Evolutionary conservation across 257 asterid species (phyloP), one percentile per base, ranked within the genome.

Genomic region (Jacaranda copaia): DNA sequence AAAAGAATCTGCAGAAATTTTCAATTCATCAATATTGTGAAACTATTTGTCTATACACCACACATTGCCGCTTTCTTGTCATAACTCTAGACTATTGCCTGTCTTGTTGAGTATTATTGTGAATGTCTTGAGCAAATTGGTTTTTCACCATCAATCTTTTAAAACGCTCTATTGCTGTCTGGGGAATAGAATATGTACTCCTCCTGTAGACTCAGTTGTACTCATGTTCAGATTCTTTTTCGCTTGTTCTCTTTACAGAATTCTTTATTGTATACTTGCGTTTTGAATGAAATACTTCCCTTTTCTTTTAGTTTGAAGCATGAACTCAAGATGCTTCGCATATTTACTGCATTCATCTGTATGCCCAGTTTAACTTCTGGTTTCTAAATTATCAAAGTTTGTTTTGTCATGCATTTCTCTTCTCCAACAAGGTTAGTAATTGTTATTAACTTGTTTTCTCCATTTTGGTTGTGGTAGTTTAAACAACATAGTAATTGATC

Each of bases 381-480:
- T 55, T 42, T 19, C 49, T 5, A 6, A 19, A 42, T 59, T 9
- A 43, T 32, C 13, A 45, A 60, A 45, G 6, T 12, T 49, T 57
- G 62, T 63, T 64, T 20, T 25, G 32, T 25, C 32, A 25, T 25
- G 32, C 67, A 43, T 69, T 43, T 59, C 11, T 39, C 75, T n/a
- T 5, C 57, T 12, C 20, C 40, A 9, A 45, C 53, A 46, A 68
- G 61, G 13, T 18, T 43, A 3, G 16, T 60, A 5, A 61, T 42
- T 40, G 15, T 11, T 36, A 36, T 32, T 13, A 57, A 45, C 14
- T 43, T 56, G 56, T 43, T 67, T 60, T 73, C 48, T 68, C 76
- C 39, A 13, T 25, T 51, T 32, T 5, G 35, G 76, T 15, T 68
- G 32, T 74, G 81, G 79, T 61, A 87, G 92, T 84, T 80, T 89